Evolutionary conservation across 2,329 filamentous ascomycete genomes (phyloP).

Genomic region (Meredithiella fracta): DNA sequence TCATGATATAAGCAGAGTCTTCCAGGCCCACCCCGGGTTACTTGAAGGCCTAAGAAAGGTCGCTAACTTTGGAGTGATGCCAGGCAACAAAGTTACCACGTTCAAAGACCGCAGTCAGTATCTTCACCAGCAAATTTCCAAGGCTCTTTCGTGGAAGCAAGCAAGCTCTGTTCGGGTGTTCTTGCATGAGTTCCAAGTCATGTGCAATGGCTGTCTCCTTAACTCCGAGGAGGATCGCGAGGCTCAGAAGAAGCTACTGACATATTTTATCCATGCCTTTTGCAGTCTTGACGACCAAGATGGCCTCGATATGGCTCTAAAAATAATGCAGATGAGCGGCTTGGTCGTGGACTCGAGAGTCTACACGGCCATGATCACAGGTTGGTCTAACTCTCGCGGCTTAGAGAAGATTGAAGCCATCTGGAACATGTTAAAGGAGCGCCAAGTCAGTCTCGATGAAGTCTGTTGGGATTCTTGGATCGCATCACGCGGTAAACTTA

Average conservation of each 20-base stretch:
- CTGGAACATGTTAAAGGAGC: conserved; percentile 46
- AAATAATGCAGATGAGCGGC: conserved; percentile 30
- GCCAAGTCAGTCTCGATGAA: conserved; percentile 44
- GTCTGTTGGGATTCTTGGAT: conserved; percentile 56
- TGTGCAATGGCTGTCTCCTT: background rate
- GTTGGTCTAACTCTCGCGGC: conserved; percentile 46
- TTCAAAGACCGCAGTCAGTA: background rate
- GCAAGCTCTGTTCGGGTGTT: background rate
- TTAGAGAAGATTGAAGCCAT: conserved; percentile 43
- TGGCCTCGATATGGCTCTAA: conserved; percentile 20
- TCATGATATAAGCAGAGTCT: background rate
- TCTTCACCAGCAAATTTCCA: background rate
- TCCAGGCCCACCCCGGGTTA: conserved; percentile 2
- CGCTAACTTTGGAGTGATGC: background rate
- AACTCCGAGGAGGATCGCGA: background rate
- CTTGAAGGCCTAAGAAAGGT: background rate
- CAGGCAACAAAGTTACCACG: background rate
- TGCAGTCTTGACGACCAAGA: conserved; percentile 21
- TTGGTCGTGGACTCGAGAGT: conserved; percentile 39
- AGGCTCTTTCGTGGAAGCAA: background rate
- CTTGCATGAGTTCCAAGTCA: conserved; percentile 8
- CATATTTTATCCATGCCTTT: conserved; percentile 27
- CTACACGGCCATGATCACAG: conserved; percentile 58
- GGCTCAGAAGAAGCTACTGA: conserved; percentile 21
- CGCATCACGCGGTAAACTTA: conserved; percentile 43